A percentile compares a stretch with the other conserved stretches of the same genome.
phyloP scores from a whole-genome alignment of 2,329 filamentous ascomycete genomes.

The Juglanconis juglandina region DNA sequence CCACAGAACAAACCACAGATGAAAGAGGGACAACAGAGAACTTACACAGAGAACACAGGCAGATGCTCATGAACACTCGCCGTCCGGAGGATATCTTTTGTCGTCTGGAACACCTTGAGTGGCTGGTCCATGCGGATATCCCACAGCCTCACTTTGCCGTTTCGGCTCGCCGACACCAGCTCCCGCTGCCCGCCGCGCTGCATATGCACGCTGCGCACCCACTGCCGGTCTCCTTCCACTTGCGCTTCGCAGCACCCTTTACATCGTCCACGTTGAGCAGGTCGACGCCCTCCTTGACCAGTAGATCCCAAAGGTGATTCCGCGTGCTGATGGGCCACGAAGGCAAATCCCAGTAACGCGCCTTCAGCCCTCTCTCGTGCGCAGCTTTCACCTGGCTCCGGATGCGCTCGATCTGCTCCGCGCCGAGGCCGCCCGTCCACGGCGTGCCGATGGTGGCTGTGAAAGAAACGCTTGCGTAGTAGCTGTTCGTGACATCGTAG shows the following conservation, averaged over 20 bases:
- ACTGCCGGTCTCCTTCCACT: slow-evolving; percentile 63
- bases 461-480: slow-evolving; percentile 64
- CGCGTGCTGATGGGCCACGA: slow-evolving; percentile 52
- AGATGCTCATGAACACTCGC: slow-evolving; percentile 94
- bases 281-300: slow-evolving; percentile 56
- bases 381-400: slow-evolving; percentile 45
- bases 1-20: neutral
- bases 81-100: slow-evolving; percentile 74
- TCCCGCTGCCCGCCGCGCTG: slow-evolving; percentile 92
- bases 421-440: slow-evolving; percentile 41
- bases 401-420: slow-evolving; percentile 40
- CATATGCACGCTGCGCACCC: slow-evolving; percentile 95
- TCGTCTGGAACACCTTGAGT: slow-evolving; percentile 70
- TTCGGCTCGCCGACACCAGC: slow-evolving; percentile 82
- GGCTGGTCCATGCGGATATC: slow-evolving; percentile 85
- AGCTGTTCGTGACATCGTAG: slow-evolving; percentile 56
- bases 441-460: slow-evolving; percentile 49
- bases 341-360: slow-evolving; percentile 60
- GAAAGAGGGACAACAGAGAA: slow-evolving; percentile 24
- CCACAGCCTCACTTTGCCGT: slow-evolving; percentile 93
- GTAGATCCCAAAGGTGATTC: slow-evolving; percentile 53
- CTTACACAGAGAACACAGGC: slow-evolving; percentile 90
- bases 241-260: slow-evolving; percentile 37
- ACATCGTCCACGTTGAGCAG: slow-evolving; percentile 62
- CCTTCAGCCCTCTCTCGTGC: slow-evolving; percentile 51